Percentiles rank a stretch among this genome's conserved stretches.
These are phyloP conservation scores for Ustanciosporium gigantosporum DNA, from an alignment of 1,284 basidiomycete genomes.

Conservation along the genomic window DNA sequence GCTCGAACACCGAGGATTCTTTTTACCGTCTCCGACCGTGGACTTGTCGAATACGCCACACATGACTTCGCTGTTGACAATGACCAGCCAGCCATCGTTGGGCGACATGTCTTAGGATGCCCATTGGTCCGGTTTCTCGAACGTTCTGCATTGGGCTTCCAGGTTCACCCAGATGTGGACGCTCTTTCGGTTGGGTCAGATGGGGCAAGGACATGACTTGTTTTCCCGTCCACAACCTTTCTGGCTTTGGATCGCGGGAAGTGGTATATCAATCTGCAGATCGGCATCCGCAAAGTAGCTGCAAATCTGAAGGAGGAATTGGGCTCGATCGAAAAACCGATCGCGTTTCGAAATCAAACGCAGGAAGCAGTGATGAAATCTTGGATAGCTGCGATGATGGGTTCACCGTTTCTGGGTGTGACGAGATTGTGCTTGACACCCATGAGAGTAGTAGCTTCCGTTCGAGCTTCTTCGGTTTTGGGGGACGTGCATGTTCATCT, in stretches of 20 bases:
- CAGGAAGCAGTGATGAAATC: conserved; percentile 71
- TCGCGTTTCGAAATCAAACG: conserved; percentile 90
- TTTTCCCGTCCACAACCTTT: conserved; percentile 95
- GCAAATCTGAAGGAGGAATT: conserved; percentile 96
- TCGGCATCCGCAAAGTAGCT: conserved; percentile 91
- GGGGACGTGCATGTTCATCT: conserved; percentile 98
- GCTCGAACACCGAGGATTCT: conserved; percentile 97
- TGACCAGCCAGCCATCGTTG: conserved; percentile 96
- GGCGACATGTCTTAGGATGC: conserved; percentile 81
- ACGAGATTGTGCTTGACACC: conserved; percentile 96
- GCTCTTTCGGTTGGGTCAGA: conserved; percentile 87
- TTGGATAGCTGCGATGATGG: conserved; percentile 60
- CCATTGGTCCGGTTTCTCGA: conserved; percentile 74
- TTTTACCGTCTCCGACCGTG: conserved; percentile 96
- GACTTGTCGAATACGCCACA: conserved; percentile 99
- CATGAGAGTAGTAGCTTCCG: conserved; percentile 97
- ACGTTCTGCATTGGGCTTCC: conserved; percentile 92
- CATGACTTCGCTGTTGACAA: conserved; percentile 98
- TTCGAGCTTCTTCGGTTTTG: conserved; percentile 98
- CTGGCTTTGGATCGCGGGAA: conserved; percentile 92
- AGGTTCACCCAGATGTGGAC: conserved; percentile 80
- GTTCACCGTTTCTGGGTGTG: conserved; percentile 63
- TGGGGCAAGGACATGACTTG: conserved; percentile 95
- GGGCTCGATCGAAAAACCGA: conserved; percentile 87
- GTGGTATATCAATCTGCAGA: conserved; percentile 90